Percentiles rank a stretch among this genome's conserved stretches.
phyloP scores from a whole-genome alignment of 176 grass and related monocot genomes.

The Poa pratensis region DNA sequence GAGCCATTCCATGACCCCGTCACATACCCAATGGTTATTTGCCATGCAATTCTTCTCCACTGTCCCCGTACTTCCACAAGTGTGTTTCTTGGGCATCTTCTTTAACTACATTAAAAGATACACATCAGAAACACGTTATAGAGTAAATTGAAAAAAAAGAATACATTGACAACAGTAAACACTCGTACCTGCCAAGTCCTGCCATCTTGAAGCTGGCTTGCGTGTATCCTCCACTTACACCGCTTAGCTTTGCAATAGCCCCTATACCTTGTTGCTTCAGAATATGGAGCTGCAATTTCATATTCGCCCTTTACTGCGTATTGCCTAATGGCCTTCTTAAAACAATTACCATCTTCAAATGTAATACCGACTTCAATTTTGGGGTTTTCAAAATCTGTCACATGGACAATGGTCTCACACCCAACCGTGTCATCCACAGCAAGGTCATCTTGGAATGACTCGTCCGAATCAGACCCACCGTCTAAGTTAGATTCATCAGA shows the following conservation, averaged over 20 bases:
- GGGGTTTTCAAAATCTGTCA: background rate
- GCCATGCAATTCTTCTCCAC: background rate
- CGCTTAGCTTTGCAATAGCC: background rate
- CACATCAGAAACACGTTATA: background rate
- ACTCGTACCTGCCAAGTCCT: background rate
- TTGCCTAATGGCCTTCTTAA: conserved; percentile 4
- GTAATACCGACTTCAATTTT: background rate
- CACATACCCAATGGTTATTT: background rate
- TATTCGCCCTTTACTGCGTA: background rate
- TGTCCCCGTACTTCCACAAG: background rate
- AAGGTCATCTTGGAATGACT: background rate
- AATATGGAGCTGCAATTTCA: conserved; percentile 13
- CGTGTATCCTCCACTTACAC: conserved; percentile 19
- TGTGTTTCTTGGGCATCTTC: background rate
- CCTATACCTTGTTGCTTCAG: conserved; percentile 4
- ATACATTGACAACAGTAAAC: background rate
- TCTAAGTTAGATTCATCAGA: background rate
- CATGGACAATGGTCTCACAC: background rate
- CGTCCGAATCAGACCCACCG: background rate
- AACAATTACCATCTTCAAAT: background rate
- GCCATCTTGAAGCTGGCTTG: background rate
- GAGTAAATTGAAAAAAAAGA: background rate
- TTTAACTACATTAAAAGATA: background rate
- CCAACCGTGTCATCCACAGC: background rate
- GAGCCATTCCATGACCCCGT: background rate